Evolutionary conservation across 2,329 filamentous ascomycete species (phyloP).

Genomic region (Botrytis tulipae): DNA sequence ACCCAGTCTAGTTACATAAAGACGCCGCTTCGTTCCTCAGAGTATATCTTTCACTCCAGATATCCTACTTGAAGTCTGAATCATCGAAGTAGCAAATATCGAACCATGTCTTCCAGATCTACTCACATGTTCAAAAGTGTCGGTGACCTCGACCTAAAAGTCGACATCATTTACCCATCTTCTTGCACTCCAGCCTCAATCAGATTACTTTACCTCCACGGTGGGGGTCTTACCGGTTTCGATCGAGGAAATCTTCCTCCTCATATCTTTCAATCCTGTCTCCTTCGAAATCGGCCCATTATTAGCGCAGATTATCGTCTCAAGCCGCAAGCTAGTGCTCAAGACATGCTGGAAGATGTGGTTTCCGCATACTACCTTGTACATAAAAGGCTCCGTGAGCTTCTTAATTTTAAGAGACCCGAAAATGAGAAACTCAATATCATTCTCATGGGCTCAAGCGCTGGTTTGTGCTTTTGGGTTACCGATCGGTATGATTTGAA

Average conservation of each 20-base stretch:
- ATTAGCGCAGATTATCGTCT: not conserved
- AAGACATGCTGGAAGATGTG: slow-evolving; percentile 1
- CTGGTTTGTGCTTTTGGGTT: not conserved
- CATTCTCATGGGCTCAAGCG: slow-evolving; percentile 6
- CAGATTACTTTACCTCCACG: not conserved
- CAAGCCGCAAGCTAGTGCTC: not conserved
- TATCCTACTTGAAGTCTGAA: not conserved
- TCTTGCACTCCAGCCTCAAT: not conserved
- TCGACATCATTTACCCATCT: not conserved
- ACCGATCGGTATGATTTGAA: not conserved
- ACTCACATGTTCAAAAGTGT: not conserved
- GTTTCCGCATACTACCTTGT: not conserved
- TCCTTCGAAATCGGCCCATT: not conserved
- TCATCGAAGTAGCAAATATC: no score
- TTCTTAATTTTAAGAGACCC: not conserved
- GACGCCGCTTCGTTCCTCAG: not conserved
- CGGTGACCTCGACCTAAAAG: not conserved
- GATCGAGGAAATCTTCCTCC: not conserved
- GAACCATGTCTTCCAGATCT: not conserved
- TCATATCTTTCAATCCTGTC: not conserved
- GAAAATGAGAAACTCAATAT: not conserved
- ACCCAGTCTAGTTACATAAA: not conserved
- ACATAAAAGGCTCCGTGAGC: not conserved
- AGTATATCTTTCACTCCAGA: not conserved
- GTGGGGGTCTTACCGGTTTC: not conserved